Percentiles rank a stretch among this genome's conserved stretches.
These are phyloP conservation scores for Baorangia bicolor DNA, from an alignment of 768 basidiomycete species.

Conservation along the genomic window DNA sequence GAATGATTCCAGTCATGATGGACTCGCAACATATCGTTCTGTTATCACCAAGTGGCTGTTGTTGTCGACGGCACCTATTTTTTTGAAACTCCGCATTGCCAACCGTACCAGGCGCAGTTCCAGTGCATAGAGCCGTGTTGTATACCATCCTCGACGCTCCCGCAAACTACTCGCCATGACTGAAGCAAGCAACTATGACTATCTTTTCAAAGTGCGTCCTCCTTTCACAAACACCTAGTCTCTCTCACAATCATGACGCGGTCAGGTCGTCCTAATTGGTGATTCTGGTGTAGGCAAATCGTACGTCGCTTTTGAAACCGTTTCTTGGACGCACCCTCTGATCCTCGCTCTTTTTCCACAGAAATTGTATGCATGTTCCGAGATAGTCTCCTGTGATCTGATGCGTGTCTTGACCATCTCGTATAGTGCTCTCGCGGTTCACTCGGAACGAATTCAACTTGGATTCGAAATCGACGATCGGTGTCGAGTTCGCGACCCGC, in stretches of 20 bases:
- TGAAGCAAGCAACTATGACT: constrained; percentile 96
- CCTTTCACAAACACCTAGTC: background rate
- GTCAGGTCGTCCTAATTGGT: constrained; percentile 95
- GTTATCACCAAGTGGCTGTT: background rate
- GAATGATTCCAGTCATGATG: background rate
- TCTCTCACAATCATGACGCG: background rate
- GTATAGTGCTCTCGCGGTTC: constrained; percentile 98
- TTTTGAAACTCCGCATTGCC: constrained; percentile 34
- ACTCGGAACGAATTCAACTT: constrained; percentile 99
- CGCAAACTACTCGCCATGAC: constrained; percentile 52
- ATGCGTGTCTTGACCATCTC: constrained; percentile 3
- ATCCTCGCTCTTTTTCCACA: constrained; percentile 9
- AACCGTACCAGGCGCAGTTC: constrained; percentile 7
- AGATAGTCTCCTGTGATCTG: background rate
- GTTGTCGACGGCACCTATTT: background rate
- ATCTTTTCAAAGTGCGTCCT: constrained; percentile 86
- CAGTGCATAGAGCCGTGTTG: constrained; percentile 1
- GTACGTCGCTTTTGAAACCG: constrained; percentile 53
- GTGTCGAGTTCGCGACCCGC: constrained; percentile 97
- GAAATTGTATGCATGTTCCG: constrained; percentile 33
- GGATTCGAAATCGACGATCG: constrained; percentile 98
- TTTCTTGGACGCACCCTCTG: background rate
- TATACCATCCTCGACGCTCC: constrained; percentile 10
- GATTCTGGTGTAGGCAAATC: constrained; percentile 99
- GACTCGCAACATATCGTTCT: background rate